These are phyloP conservation scores for Centrapalus pauciflorus DNA, from an alignment of 129 eudicot species.

Conservation along the genomic window DNA sequence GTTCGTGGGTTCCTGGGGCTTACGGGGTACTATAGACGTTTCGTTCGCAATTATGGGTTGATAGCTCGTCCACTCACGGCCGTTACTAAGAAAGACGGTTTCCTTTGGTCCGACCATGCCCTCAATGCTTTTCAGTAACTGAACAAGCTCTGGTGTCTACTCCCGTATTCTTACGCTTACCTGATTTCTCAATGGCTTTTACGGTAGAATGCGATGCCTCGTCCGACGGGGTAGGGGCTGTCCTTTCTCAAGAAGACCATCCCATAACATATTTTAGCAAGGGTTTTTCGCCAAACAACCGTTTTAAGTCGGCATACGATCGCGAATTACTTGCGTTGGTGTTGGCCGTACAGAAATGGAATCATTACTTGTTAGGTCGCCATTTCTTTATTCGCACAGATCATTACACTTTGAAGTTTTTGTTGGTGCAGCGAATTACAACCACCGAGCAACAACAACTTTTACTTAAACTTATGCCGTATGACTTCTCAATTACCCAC, in stretches of 20 bases:
- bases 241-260: neutral
- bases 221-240: neutral
- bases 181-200: neutral
- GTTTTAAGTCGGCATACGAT: neutral
- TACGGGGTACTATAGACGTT: neutral
- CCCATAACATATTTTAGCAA: neutral
- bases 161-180: neutral
- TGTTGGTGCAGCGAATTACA: too few relatives aligned
- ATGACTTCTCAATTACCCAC: neutral
- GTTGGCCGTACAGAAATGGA: too few relatives aligned
- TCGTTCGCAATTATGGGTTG: neutral
- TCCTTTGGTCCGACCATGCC: neutral
- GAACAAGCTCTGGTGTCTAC: neutral
- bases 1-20: neutral
- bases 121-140: neutral
- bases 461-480: neutral
- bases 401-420: too few relatives aligned
- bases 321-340: neutral
- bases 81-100: too few relatives aligned
- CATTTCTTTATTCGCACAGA: too few relatives aligned
- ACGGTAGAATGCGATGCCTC: neutral
- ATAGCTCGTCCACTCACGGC: neutral
- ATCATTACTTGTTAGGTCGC: too few relatives aligned
- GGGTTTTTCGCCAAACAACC: neutral
- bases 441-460: neutral